These are phyloP conservation scores for Rhododendron mucronatum DNA, from an alignment of 148 eudicot genomes.

Conservation along the genomic window DNA sequence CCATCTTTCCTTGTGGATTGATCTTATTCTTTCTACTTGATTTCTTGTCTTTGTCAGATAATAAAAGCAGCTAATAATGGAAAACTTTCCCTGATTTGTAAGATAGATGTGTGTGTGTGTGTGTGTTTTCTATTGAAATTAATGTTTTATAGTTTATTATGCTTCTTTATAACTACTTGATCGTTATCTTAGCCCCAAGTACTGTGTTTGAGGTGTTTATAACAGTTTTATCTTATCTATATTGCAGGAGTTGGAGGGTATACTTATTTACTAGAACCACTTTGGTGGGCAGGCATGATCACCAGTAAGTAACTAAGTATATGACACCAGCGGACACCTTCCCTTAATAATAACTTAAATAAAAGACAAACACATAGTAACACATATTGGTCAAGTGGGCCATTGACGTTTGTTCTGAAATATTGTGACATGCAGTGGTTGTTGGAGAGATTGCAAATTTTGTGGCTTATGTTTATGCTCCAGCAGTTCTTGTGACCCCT, in stretches of 20 bases:
- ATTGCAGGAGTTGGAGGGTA: conserved; percentile 79
- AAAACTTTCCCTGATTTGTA: background rate
- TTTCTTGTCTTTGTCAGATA: background rate
- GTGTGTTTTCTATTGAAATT: background rate
- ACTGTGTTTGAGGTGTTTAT: background rate
- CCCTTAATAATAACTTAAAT: background rate
- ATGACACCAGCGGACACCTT: background rate
- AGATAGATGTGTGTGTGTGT: background rate
- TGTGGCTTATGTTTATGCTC: conserved; percentile 92
- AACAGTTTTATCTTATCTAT: background rate
- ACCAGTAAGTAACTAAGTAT: conserved; percentile 73
- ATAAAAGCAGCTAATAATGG: background rate
- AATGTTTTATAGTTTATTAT: background rate
- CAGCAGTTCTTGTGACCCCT: conserved; percentile 96
- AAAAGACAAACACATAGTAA: background rate
- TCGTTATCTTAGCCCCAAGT: background rate
- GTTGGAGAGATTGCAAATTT: conserved; percentile 88
- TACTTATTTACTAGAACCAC: conserved; percentile 75
- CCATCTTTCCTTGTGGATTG: background rate
- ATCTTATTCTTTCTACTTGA: background rate
- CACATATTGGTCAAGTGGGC: background rate
- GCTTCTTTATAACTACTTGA: background rate
- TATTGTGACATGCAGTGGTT: conserved; percentile 57
- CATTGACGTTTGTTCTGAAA: background rate
- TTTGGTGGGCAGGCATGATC: conserved; percentile 91